Base-by-base conservation (phyloP, 1,284 basidiomycete genomes). In the Leucoagaricus sp. region DNA sequence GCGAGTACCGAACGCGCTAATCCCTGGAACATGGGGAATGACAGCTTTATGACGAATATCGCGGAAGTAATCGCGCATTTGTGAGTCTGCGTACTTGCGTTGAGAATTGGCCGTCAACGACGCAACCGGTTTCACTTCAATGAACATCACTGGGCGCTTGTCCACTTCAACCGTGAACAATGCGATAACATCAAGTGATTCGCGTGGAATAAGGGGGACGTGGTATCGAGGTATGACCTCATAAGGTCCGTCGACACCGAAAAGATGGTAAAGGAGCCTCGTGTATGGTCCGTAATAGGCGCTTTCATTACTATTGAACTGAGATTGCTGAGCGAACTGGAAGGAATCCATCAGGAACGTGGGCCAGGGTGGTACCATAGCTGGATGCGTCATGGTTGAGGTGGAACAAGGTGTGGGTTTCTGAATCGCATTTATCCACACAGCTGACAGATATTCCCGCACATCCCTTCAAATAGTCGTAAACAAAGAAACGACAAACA, bases 1-100 rank as follows among this genome's bases (percentile, higher is more conserved):
- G 8, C 53, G 58, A 34, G 61, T 64, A n/a, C 63, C 61, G 28
- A 64, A 57, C 25, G 60, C 61, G 48, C 61, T 60, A 40, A 64
- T 40, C 10, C 53, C 63, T 25, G 51, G 51, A 10, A 58, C n/a
- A 26, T 38, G 44, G 1, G 57, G 57, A 23, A 44, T 49, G 36
- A 56, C 36, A 3, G 36, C 7, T 26, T 12, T 49, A 26, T 59
- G 38, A 23, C 47, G 38, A 42, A 60, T 36, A 33, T 58, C 60
- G 10, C 49, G 23, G 55, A 62, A 60, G 33, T 25, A 34, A 31
- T 55, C 52, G 19, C 62, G 47, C 60, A 63, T 58, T 21, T 58
- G 58, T 12, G 31, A 40, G 47, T 63, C 60, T 12, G 58, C 60
- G 38, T 56, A 29, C 44, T 61, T 48, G 10, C 62, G 62, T 21